Evolutionary conservation across 2,329 filamentous ascomycete genomes (phyloP).

Genomic region (Hypoxylon sp.): DNA sequence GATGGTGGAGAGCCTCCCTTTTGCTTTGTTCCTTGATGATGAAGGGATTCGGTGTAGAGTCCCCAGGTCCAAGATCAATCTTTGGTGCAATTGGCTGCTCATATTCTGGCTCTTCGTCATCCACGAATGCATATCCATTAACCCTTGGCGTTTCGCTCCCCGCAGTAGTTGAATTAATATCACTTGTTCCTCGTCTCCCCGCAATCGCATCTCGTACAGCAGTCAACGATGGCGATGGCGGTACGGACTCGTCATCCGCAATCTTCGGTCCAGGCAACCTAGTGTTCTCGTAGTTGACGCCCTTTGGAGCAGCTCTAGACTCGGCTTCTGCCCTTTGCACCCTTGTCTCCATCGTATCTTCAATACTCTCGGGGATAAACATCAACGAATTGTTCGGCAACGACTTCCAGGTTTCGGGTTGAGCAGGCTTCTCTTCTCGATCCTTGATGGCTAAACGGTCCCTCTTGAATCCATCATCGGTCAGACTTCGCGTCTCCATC

Average conservation of each 20-base stretch:
- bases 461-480: conserved; percentile 70
- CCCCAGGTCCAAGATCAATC: conserved; percentile 71
- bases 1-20: conserved; percentile 85
- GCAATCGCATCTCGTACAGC: conserved; percentile 88
- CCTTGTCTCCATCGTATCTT: conserved; percentile 72
- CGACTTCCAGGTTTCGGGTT: conserved; percentile 81
- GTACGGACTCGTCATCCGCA: conserved; percentile 61
- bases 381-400: conserved; percentile 87
- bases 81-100: conserved; percentile 59
- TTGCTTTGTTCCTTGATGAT: conserved; percentile 80
- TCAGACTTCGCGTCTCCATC: conserved; percentile 61
- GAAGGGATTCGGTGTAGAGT: conserved; percentile 83
- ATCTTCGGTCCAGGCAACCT: conserved; percentile 72
- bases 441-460: conserved; percentile 76
- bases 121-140: conserved; percentile 94
- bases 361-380: conserved; percentile 80
- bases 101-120: conserved; percentile 77
- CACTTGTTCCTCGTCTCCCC: conserved; percentile 74
- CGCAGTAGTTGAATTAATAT: conserved; percentile 71
- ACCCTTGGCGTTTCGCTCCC: conserved; percentile 88
- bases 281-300: conserved; percentile 87
- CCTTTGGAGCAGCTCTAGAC: conserved; percentile 82
- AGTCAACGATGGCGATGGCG: conserved; percentile 86
- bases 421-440: conserved; percentile 79
- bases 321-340: conserved; percentile 77